Conservation (phyloP, 768 basidiomycete species). For the Kwoniella newhampshirensis region DNA sequence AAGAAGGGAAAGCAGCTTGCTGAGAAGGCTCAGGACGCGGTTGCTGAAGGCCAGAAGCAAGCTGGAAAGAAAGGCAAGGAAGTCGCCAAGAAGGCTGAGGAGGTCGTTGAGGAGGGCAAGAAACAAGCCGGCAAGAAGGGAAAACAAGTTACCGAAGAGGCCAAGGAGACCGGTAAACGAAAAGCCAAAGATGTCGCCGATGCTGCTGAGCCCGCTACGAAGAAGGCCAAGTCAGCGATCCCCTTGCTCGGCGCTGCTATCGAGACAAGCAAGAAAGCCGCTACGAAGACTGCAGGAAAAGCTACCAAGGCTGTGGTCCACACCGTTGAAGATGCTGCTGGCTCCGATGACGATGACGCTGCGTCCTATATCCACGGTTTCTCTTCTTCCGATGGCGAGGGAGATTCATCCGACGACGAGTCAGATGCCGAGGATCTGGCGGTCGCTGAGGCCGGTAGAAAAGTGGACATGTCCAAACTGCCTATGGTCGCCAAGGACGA, state of each 20-base stretch:
- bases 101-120: slow-evolving; percentile 10
- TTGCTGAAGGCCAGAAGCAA: slow-evolving; percentile 14
- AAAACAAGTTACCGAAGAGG: slow-evolving; percentile 16
- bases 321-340: slow-evolving; percentile 27
- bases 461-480: slow-evolving; percentile 67
- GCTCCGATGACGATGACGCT: slow-evolving; percentile 31
- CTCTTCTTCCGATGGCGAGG: slow-evolving; percentile 59
- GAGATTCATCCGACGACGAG: slow-evolving; percentile 66
- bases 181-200: slow-evolving; percentile 19
- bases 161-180: slow-evolving; percentile 18
- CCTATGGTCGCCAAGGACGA: slow-evolving; percentile 90
- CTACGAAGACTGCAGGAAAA: slow-evolving; percentile 22
- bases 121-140: slow-evolving; percentile 25
- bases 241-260: neutral
- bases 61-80: slow-evolving; percentile 26
- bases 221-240: slow-evolving; percentile 25
- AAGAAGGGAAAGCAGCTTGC: slow-evolving; percentile 21
- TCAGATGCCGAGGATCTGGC: slow-evolving; percentile 59
- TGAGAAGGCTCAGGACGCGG: slow-evolving; percentile 12
- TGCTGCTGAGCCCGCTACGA: slow-evolving; percentile 11
- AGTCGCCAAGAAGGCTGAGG: slow-evolving; percentile 13
- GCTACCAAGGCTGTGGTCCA: slow-evolving; percentile 22
- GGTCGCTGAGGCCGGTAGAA: slow-evolving; percentile 47
- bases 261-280: slow-evolving; percentile 34
- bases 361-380: slow-evolving; percentile 58